Evolutionary conservation across 306 rosid genomes (phyloP), one percentile per base, ranked within the genome.

Genomic region (Castanopsis chinensis): DNA sequence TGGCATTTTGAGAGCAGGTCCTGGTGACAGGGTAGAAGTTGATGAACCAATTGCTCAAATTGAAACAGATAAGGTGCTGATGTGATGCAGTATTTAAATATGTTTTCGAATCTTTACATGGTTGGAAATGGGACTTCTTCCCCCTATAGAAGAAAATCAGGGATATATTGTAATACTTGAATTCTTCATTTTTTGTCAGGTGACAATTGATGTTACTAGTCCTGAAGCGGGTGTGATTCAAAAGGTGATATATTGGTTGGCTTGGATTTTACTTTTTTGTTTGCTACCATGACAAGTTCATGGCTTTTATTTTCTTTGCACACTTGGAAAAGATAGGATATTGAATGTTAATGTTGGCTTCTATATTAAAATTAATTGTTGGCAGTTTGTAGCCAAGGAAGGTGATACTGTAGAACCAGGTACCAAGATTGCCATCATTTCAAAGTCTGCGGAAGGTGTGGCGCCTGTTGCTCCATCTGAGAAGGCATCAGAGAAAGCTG

Each of bases 401-500:
- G 97, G 97, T 20, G 96, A 92, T 79, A 92, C 97, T 14, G 97
- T 92, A 73, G 92, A 83, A 81, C 92, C 96, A 72, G 97, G 97
- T 54, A 81, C 90, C 87, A 89, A 89, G 91, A 91, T 92, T 77
- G 97, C 93, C 82, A 77, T 92, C 78, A 92, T 92, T 81, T 89
- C 94, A 83, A 90, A 89, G 80, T 89, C 97, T 72, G 92, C 82
- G 86, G 97, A 90, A 56, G 93, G 88, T 45, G 90, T 85, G 41
- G 81, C 88, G 75, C 92, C 89, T n/a, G 93, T 86, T 64, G 91
- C 89, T 59, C 93, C 96, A 64, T 90, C 96, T 75, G 90, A 88
- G 84, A 74, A 81, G 71, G 52, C 87, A 65, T 57, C 89, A 35
- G 90, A 85, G 80, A 84, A 79, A 79, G 83, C 88, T 64, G 79